phyloP scores from a whole-genome alignment of 2,329 filamentous ascomycete genomes.

The Akanthomyces dipterigenus region DNA sequence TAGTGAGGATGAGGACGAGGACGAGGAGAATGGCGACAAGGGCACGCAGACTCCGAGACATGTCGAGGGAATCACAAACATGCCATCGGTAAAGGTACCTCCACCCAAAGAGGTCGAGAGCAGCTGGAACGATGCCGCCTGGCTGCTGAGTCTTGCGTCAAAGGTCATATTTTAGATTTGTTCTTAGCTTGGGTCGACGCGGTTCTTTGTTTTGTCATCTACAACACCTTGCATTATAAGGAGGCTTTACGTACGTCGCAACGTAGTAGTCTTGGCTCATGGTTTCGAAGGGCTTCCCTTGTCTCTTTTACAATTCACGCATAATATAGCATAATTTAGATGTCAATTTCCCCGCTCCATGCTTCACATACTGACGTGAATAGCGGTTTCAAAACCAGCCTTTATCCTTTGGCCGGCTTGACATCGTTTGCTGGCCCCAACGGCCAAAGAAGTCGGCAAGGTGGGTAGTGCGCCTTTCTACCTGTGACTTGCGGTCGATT shows the following conservation, averaged over 20 bases:
- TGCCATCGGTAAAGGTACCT: constrained; percentile 40
- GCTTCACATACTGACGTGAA: too few relatives aligned
- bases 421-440: too few relatives aligned
- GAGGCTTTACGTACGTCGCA: background rate
- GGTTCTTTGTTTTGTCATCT: background rate
- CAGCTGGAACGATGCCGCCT: constrained; percentile 61
- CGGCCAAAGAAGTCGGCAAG: too few relatives aligned
- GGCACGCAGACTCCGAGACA: constrained; percentile 29
- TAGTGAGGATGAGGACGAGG: constrained; percentile 31
- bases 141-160: constrained; percentile 58
- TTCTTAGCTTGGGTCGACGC: background rate
- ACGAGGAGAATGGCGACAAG: constrained; percentile 21
- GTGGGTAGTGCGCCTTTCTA: too few relatives aligned
- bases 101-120: constrained; percentile 47
- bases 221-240: background rate
- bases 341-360: too few relatives aligned
- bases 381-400: too few relatives aligned
- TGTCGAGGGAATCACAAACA: constrained; percentile 34
- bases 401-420: too few relatives aligned
- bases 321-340: background rate
- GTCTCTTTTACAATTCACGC: background rate
- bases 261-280: background rate
- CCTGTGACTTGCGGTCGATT: too few relatives aligned
- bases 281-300: background rate
- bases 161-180: constrained; percentile 48